Percentiles rank a stretch among this genome's conserved stretches.
Conservation (phyloP, 2,329 filamentous ascomycete genomes). For the Xylaria sp. region DNA sequence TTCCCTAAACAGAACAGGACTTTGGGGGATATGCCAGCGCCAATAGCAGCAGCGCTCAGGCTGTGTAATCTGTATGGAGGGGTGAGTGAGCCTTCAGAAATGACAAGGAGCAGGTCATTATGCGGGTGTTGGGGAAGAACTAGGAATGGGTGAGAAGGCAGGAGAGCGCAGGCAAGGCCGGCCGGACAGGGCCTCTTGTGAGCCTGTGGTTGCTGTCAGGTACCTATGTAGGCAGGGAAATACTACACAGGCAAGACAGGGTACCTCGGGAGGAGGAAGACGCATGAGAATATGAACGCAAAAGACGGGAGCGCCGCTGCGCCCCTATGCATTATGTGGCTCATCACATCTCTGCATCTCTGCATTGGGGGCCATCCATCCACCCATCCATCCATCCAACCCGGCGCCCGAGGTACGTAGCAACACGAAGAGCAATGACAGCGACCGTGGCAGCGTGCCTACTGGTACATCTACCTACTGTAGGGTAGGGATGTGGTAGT, state of each 20-base stretch:
- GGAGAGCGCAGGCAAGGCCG: constrained; percentile 17
- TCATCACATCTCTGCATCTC: constrained; percentile 36
- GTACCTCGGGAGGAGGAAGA: constrained; percentile 27
- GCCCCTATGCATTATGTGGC: constrained; percentile 35
- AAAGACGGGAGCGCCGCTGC: constrained; percentile 29
- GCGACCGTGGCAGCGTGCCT: constrained; percentile 10
- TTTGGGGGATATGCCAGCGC: constrained; percentile 40
- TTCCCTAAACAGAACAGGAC: constrained; percentile 44
- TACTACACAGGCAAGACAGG: constrained; percentile 35
- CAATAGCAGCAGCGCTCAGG: constrained; percentile 39
- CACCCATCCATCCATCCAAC: constrained; percentile 36
- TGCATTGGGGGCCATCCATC: constrained; percentile 31
- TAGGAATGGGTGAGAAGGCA: constrained; percentile 27
- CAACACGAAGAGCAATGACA: constrained; percentile 16
- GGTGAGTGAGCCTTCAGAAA: constrained; percentile 48
- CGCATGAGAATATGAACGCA: constrained; percentile 29
- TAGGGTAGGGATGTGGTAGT: constrained; percentile 1
- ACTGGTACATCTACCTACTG: constrained; percentile 2
- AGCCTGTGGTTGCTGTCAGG: constrained; percentile 21
- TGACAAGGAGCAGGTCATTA: constrained; percentile 46
- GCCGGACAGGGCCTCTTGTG: constrained; percentile 26
- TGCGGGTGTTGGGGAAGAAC: constrained; percentile 38
- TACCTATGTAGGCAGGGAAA: constrained; percentile 14
- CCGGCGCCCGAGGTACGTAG: constrained; percentile 18
- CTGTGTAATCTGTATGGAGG: constrained; percentile 47